These are phyloP conservation scores for Epichloe coenophiala DNA, from an alignment of 2,329 filamentous ascomycete genomes.

Conservation along the genomic window DNA sequence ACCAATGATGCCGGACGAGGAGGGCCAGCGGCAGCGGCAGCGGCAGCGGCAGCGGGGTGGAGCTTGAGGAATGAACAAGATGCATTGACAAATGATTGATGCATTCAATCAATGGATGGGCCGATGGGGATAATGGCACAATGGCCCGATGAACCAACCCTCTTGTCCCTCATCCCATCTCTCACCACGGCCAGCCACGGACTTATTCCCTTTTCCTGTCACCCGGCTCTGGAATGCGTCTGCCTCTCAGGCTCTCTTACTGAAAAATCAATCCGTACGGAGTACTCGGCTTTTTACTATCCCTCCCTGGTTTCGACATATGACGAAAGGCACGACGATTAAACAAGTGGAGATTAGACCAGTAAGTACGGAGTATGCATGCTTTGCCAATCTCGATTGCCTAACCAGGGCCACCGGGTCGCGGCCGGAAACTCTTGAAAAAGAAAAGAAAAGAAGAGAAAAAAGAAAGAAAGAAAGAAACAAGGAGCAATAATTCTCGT, in stretches of 20 bases:
- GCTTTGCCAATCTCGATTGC: background rate
- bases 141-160: background rate
- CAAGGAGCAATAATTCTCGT: background rate
- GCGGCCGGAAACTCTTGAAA: no score
- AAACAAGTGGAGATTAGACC: no score
- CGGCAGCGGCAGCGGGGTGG: background rate
- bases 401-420: background rate
- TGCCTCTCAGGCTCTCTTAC: background rate
- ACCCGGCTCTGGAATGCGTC: background rate
- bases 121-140: background rate
- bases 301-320: background rate
- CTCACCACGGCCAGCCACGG: background rate
- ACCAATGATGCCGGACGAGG: background rate
- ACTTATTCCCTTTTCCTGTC: background rate
- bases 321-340: background rate
- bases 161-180: background rate
- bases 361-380: background rate
- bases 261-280: background rate
- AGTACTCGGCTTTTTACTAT: background rate
- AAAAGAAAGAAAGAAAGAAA: background rate
- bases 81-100: no score
- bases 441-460: no score
- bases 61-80: constrained; percentile 9
- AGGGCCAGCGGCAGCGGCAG: no score
- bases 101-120: no score